Base-by-base conservation (phyloP, 805 yeast genomes). In the Komagataella populi region DNA sequence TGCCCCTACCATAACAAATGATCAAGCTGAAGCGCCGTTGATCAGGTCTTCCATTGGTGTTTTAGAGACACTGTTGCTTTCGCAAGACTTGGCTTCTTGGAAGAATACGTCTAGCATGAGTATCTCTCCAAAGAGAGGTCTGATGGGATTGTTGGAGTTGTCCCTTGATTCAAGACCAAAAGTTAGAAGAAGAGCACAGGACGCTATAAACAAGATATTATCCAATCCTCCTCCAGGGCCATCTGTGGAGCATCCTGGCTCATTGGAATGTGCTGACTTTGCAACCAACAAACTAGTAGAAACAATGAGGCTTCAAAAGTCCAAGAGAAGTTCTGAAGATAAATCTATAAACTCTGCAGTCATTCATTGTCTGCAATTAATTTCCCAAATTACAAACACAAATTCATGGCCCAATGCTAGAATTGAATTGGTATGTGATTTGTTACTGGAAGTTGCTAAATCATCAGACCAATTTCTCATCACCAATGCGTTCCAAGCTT, bases 101-200 rank as follows among this genome's bases (percentile, higher is more conserved):
- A 70, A 68, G 52, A 76, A 76, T 56, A 64, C 77, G 36, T 62
- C 66, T 54, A 78, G 63, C 53, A 67, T 67, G 66, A 76, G 66
- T 55, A 71, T 72, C 54, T 78, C 85, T n/a, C 96, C 96, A 49
- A 79, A 77, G 61, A 78, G 95, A 72, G 96, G 93, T 46, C 68
- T 89, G 53, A 74, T 77, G 45, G 96, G 91, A 48, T 67, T 90
- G 53, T 67, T 90, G 53, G 88, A 86, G 63, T 73, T 88, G 55
- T 79, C 91, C 0, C 68, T 87, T 46, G 97, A 93, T 66, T 84
- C 85, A 48, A 79, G 98, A 63, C 99, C 99, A 44, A 93, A 93
- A 60, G 95, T 93, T 10, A 80, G 99, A 65, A 87, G 85, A 76
- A 83, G 97, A 71, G 96, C 98, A 1, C 84, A 83, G 60, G 99